Base-by-base conservation (phyloP, 805 yeast species). In the Ogataea trehaloabstinens region DNA sequence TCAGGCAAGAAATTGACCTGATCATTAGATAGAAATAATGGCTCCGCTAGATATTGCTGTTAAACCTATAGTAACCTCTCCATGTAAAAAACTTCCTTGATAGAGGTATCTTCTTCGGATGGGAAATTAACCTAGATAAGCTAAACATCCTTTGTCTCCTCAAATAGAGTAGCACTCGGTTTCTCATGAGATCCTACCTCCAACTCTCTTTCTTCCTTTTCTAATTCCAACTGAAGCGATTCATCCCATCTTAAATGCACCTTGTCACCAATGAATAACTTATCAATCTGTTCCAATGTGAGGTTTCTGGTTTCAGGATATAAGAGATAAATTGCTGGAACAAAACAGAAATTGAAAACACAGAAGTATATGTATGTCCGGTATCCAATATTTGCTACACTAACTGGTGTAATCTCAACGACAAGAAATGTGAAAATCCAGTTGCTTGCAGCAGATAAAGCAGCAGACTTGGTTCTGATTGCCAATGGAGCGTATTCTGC, bases 361-460 rank as follows among this genome's bases (percentile, higher is more conserved):
- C 39, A 35, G 37, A 72, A 61, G 55, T 73, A 73, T 30, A 73
- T 73, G 50, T 68, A 73, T 4, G 50, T 46, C 35, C 76, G 76
- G 60, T 71, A 74, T 54, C 70, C 69, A 55, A 73, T 73, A 55
- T 71, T 74, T 47, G 72, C 68, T 38, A 72, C 71, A 13, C 61
- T 45, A 17, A 74, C 68, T 35, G 80, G 78, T 28, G 88, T 82
- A 38, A 81, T 78, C 62, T 75, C 80, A 6, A 84, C 85, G 56
- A 82, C 80, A 18, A 72, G 73, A 57, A 81, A 82, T 59, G 84
- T 84, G 63, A 76, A 80, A 28, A 80, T 56, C 91, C 91, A 84
- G 64, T 84, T 84, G 31, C 87, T 75, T 18, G 86, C 82, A 3
- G 80, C 77, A 10, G 84, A 74, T 38, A 82, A 55, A 10, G 86